A percentile compares a stretch with the other conserved stretches of the same genome.
phyloP scores from a whole-genome alignment of 2,329 filamentous ascomycete genomes.

The Colletotrichum sidae region DNA sequence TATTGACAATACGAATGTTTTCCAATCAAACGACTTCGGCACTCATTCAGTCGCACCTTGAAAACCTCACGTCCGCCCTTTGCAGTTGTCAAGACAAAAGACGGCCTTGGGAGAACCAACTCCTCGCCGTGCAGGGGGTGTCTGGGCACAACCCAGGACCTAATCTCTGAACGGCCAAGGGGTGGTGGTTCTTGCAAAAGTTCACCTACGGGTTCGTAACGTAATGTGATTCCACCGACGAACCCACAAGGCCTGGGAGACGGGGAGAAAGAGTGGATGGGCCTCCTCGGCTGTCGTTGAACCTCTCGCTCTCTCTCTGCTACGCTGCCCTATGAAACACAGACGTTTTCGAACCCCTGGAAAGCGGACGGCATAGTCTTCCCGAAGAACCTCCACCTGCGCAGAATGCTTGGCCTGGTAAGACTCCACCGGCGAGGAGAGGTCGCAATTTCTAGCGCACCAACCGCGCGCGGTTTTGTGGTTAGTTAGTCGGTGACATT shows the following conservation, averaged over 20 bases:
- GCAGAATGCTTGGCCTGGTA: too few species aligned
- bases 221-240: slow-evolving; percentile 14
- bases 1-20: neutral
- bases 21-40: neutral
- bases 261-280: neutral
- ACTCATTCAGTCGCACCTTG: neutral
- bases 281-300: neutral
- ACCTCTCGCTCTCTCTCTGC: too few species aligned
- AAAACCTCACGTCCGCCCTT: neutral
- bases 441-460: too few species aligned
- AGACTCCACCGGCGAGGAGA: too few species aligned
- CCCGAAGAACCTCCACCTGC: too few species aligned
- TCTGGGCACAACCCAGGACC: slow-evolving; percentile 4
- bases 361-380: too few species aligned
- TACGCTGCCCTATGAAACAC: too few species aligned
- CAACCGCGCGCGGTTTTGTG: too few species aligned
- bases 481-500: too few species aligned
- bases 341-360: too few species aligned
- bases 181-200: slow-evolving; percentile 9
- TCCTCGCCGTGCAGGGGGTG: neutral
- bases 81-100: slow-evolving; percentile 19
- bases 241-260: neutral
- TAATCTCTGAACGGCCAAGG: slow-evolving; percentile 22
- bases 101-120: neutral
- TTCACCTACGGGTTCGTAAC: slow-evolving; percentile 10